phyloP scores from a whole-genome alignment of 2,329 filamentous ascomycete genomes.

The Aureobasidium leucospermi region DNA sequence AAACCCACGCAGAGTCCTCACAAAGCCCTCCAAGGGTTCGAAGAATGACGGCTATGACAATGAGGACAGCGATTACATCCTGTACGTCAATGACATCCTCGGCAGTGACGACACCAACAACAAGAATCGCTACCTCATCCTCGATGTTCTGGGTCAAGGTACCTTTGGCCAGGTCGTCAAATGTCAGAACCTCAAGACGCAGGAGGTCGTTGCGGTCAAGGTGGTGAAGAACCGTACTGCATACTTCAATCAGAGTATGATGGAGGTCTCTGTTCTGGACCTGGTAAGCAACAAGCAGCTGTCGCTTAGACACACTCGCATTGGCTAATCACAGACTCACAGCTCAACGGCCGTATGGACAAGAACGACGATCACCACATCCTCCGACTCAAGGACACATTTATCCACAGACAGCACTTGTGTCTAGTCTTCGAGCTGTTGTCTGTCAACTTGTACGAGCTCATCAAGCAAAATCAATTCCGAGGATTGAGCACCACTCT shows the following conservation, averaged over 20 bases:
- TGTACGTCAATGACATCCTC: constrained; percentile 97
- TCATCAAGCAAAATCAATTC: constrained; percentile 99
- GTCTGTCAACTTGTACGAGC: constrained; percentile 94
- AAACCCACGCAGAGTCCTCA: constrained; percentile 89
- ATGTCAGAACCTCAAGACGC: constrained; percentile 95
- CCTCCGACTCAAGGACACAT: constrained; percentile 89
- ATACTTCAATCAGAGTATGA: constrained; percentile 99
- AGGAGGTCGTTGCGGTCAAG: constrained; percentile 97
- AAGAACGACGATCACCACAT: constrained; percentile 99
- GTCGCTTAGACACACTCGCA: background rate
- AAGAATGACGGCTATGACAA: constrained; percentile 99
- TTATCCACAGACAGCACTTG: constrained; percentile 94
- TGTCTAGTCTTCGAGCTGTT: constrained; percentile 94
- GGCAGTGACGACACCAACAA: constrained; percentile 97
- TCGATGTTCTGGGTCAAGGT: constrained; percentile 93
- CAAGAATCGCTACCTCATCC: constrained; percentile 96
- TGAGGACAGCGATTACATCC: constrained; percentile 97
- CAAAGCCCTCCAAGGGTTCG: constrained; percentile 94
- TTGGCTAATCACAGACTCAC: constrained; percentile 20
- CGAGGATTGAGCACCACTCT: constrained; percentile 92
- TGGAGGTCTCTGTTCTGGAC: constrained; percentile 97
- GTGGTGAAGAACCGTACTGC: constrained; percentile 98
- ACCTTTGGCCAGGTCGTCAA: constrained; percentile 99
- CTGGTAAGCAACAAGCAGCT: constrained; percentile 51
- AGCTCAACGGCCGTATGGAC: constrained; percentile 97